These are phyloP conservation scores for Claviceps digitariae DNA, from an alignment of 2,329 filamentous ascomycete species.

Conservation along the genomic window DNA sequence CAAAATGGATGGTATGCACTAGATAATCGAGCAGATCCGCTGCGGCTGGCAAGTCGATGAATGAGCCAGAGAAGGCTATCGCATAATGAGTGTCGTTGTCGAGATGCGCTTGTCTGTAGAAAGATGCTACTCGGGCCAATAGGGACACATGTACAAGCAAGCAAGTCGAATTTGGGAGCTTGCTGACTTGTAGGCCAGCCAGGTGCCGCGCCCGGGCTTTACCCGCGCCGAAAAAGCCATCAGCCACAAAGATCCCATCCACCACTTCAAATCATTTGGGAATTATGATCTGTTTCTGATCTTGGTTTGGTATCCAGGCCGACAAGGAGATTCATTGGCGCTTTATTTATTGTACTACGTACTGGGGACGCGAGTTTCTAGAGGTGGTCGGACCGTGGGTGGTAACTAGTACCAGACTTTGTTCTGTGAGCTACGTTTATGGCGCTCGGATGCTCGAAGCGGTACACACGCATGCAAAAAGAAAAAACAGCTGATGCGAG, in stretches of 20 bases:
- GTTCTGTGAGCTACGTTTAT: neutral
- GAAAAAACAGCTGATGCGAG: too few species aligned
- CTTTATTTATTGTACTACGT: neutral
- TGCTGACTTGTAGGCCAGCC: neutral
- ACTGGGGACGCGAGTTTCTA: neutral
- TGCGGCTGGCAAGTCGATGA: neutral
- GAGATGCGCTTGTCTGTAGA: neutral
- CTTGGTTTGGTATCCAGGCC: neutral
- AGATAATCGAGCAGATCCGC: neutral
- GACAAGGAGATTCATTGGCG: neutral
- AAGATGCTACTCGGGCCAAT: neutral
- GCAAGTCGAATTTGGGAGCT: neutral
- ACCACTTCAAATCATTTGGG: neutral
- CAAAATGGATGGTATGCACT: neutral
- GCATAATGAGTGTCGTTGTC: neutral
- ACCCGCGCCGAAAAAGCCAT: neutral
- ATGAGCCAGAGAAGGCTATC: neutral
- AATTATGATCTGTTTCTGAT: neutral
- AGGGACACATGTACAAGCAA: neutral
- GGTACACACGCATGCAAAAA: too few species aligned
- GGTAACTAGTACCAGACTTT: neutral
- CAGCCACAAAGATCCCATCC: neutral
- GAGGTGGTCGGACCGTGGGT: neutral
- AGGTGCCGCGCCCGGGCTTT: conserved; percentile 3
- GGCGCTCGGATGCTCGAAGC: neutral